Base-by-base conservation (phyloP, 164 flowering plant species). In the Amborella trichopoda region DNA sequence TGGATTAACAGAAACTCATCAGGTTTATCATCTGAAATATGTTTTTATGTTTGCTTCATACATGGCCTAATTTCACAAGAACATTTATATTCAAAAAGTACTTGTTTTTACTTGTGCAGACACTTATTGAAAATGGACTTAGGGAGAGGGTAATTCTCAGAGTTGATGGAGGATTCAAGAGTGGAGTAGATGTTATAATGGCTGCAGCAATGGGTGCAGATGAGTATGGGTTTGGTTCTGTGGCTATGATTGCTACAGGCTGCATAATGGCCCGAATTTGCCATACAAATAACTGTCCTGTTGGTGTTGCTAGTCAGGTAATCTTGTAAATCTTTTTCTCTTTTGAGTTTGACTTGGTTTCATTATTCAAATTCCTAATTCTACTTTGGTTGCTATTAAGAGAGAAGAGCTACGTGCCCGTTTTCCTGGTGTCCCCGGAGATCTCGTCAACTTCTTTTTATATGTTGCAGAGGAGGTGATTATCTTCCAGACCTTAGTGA, bases 161-260 rank as follows among this genome's bases (percentile, higher is more conserved):
- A 69, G 95, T 88, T 63, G 99, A 93, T 71, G 99, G 99, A 39
- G 95, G 95, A 12, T 81, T 93, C 48, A 93, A 82, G 73, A 88
- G 95, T 61, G 99, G 99, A 43, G 70, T 83, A 55, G 99, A 93
- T 77, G 95, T 88, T 48, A 58, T 85, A 16, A 83, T 88, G 87
- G 99, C 95, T 63, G 99, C 99, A 41, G 76, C 72, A 46, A 79
- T 93, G 94, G 99, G 99, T 53, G 99, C 94, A 22, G 99, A 93
- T 67, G 99, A 93, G 45, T 93, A 80, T 73, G 99, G 99, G 13
- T 93, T 93, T 72, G 95, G 99, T 55, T 81, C 99, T 50, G 69
- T 85, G n/a, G 95, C 99, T 23, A 85, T 93, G 95, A 93, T 93
- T 57, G 95, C 99, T 40, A 85, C 95, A 52, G 99, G 99, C 18